Percentiles rank a stretch among this genome's conserved stretches.
Conservation (phyloP, 2,329 filamentous ascomycete genomes). For the Stemphylium vesicarium region DNA sequence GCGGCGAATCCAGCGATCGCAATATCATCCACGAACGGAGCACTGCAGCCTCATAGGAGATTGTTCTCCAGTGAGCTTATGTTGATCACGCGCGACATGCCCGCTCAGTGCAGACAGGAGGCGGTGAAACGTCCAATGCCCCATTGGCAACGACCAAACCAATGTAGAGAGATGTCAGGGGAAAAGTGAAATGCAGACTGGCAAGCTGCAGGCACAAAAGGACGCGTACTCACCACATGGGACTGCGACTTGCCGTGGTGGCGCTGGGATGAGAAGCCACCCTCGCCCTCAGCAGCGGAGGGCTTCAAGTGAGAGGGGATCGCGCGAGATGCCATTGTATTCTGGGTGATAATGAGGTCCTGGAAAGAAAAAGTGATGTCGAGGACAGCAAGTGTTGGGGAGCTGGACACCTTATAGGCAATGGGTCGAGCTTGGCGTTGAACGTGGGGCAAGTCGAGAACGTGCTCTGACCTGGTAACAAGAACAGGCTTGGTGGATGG, state of each 20-base stretch:
- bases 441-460: conserved; percentile 35
- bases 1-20: neutral
- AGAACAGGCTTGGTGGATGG: conserved; percentile 10
- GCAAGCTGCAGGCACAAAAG: neutral
- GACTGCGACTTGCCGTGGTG: conserved; percentile 87
- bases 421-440: conserved; percentile 20
- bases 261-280: conserved; percentile 62
- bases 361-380: conserved; percentile 13
- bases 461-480: conserved; percentile 25
- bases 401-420: conserved; percentile 33
- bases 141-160: neutral
- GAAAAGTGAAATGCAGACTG: neutral
- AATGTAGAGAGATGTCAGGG: neutral
- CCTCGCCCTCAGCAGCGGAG: conserved; percentile 48
- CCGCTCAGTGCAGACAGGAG: neutral
- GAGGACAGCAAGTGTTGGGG: conserved; percentile 22
- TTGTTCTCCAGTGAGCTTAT: neutral
- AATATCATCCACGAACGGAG: neutral
- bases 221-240: conserved; percentile 73
- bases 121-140: neutral
- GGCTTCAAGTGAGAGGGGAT: conserved; percentile 86
- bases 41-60: neutral
- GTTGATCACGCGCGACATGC: neutral
- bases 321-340: conserved; percentile 72
- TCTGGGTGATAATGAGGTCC: conserved; percentile 3